Conservation (phyloP, 441 rosid species). For the Corymbia calophylla region DNA sequence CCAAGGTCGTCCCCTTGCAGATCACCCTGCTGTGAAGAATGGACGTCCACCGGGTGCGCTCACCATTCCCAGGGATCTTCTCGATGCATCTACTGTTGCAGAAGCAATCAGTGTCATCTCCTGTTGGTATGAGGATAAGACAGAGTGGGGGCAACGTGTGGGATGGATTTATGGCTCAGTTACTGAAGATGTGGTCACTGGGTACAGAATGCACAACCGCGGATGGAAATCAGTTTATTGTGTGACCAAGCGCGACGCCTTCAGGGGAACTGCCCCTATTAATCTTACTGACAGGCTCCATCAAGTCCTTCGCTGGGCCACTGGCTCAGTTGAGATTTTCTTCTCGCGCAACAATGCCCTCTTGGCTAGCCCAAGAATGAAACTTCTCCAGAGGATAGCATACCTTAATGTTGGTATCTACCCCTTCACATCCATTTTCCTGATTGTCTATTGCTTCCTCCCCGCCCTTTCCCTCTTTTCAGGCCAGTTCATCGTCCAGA, state of each 20-base stretch:
- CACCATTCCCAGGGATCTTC: constrained; percentile 81
- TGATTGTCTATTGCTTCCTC: constrained; percentile 88
- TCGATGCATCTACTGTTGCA: constrained; percentile 89
- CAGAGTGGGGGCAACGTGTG: constrained; percentile 83
- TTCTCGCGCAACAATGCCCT: constrained; percentile 87
- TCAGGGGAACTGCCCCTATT: constrained; percentile 87
- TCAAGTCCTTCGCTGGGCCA: constrained; percentile 91
- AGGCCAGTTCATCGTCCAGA: constrained; percentile 80
- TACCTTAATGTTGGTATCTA: constrained; percentile 84
- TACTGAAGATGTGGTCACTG: constrained; percentile 90
- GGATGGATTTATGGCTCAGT: constrained; percentile 96
- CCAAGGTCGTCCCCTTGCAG: constrained; percentile 93
- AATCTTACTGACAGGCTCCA: constrained; percentile 89
- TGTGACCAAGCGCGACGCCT: constrained; percentile 85
- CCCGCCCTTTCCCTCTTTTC: constrained; percentile 88
- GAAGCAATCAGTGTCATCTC: constrained; percentile 92
- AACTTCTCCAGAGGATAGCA: constrained; percentile 73
- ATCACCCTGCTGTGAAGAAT: constrained; percentile 83
- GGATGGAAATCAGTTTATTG: constrained; percentile 95
- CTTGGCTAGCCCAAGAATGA: constrained; percentile 76
- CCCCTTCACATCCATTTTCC: constrained; percentile 80
- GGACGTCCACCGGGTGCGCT: constrained; percentile 90
- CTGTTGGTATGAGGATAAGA: constrained; percentile 94
- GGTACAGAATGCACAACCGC: constrained; percentile 88
- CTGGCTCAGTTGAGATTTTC: constrained; percentile 90